Base-by-base conservation (phyloP, 768 basidiomycete species). In the Tylopilus rubrobrunneus region DNA sequence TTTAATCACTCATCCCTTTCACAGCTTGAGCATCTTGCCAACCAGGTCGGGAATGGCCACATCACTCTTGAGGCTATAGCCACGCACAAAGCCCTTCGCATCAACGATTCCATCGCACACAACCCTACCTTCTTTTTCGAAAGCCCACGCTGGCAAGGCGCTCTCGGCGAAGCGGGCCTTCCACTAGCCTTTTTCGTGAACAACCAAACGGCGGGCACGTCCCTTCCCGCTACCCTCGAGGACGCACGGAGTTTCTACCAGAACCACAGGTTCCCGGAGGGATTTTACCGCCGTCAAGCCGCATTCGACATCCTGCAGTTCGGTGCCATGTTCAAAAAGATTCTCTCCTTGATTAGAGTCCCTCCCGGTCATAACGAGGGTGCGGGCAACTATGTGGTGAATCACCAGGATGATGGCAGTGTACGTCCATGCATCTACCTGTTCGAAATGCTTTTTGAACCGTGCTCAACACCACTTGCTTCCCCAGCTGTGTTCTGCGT, bases 181-280 rank as follows among this genome's bases (percentile, higher is more conserved):
- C 64, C 65, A 1, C 52, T 66, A 6, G 62, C 59, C 7, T 64
- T 66, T 34, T 65, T 67, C 41, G 62, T 56, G 33, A 65, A 52
- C 50, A 59, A 64, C 45, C 64, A 63, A 27, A 65, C 61, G 10
- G 49, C 7, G 28, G 39, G 56, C 46, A 54, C 62, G 48, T 67
- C 62, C 15, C 19, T 54, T 2, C 56, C 53, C 14, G 44, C 7
- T 14, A 55, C 62, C 8, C 2, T 66, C 5, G 56, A 61, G 6
- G 1, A 55, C 8, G 64, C 64, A 15, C 53, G 55, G 27, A 63
- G 58, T 43, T 63, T 66, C 55, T 66, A 49, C 14, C 7, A 66
- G 12, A 0, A 7, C 2, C 58, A 66, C 51, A 41, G 45, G 53
- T 66, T 47, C 31, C 64, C 64, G 23, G 40, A 60, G 0, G 64